Percentiles rank a stretch among this genome's conserved stretches.
Evolutionary conservation across 306 rosid genomes (phyloP).

Genomic region (Pueraria montana): DNA sequence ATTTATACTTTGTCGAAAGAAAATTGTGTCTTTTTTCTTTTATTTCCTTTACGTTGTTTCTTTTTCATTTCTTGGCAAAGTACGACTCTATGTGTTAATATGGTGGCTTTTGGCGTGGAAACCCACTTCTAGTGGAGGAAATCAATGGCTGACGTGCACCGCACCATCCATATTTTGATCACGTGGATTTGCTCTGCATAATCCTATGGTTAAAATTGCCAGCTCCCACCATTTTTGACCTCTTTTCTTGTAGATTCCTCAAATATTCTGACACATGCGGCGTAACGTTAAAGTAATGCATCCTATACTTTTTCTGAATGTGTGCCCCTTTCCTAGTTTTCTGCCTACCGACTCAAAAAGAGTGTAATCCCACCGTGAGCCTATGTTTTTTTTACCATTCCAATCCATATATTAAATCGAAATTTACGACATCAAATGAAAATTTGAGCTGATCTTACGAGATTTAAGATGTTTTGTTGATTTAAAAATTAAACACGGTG

Average conservation of each 20-base stretch:
- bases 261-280: not conserved
- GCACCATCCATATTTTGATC: slow-evolving; percentile 50
- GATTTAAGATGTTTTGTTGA: not conserved
- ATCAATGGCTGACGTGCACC: slow-evolving; percentile 61
- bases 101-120: slow-evolving; percentile 65
- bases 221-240: not conserved
- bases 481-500: too few relatives aligned
- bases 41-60: too few relatives aligned
- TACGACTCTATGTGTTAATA: not conserved
- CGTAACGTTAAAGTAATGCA: slow-evolving; percentile 20
- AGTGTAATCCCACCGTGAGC: too few relatives aligned
- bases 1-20: too few relatives aligned
- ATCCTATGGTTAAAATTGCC: not conserved
- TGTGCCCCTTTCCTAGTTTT: not conserved
- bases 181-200: not conserved
- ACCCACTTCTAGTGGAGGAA: slow-evolving; percentile 67
- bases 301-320: not conserved
- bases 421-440: not conserved
- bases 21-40: too few relatives aligned
- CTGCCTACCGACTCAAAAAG: not conserved
- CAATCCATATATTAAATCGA: too few relatives aligned
- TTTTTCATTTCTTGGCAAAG: not conserved
- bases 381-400: not conserved
- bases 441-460: not conserved
- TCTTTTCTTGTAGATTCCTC: not conserved